phyloP scores from a whole-genome alignment of 2,329 filamentous ascomycete genomes.

The Chalaropsis ovoidea region DNA sequence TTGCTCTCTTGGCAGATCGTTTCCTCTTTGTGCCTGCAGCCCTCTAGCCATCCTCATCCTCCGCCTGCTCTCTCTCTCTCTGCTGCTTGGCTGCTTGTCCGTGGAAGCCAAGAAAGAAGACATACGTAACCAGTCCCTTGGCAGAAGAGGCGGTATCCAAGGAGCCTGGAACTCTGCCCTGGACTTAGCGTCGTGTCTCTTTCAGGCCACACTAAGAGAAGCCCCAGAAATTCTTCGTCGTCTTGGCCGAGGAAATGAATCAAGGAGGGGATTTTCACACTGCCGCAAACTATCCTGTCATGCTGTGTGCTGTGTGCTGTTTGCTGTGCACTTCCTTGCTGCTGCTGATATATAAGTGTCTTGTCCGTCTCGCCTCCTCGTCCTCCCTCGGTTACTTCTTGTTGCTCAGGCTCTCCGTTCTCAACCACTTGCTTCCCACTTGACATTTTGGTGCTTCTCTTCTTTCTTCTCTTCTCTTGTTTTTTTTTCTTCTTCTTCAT shows the following conservation, averaged over 20 bases:
- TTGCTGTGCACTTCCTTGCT: neutral
- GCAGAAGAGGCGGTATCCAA: constrained; percentile 9
- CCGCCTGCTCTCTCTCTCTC: neutral
- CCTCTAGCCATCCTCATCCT: too few relatives aligned
- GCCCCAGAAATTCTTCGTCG: neutral
- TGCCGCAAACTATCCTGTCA: neutral
- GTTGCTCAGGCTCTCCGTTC: neutral
- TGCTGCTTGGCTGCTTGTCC: neutral
- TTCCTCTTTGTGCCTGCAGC: neutral
- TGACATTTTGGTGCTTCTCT: neutral
- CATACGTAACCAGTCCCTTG: constrained; percentile 6
- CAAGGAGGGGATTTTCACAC: neutral
- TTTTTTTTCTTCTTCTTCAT: neutral
- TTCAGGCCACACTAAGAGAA: too few relatives aligned
- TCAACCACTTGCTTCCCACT: neutral
- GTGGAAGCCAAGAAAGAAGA: constrained; percentile 5
- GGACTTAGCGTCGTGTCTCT: neutral
- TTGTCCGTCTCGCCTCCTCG: neutral
- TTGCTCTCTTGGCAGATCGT: neutral
- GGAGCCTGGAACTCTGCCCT: neutral
- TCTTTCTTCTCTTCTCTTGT: neutral
- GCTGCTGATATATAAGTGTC: neutral
- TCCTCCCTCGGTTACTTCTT: neutral
- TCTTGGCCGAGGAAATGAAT: constrained; percentile 4
- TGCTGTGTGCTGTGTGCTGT: neutral